Base-by-base conservation (phyloP, 306 rosid genomes). In the Nissolia schottii region DNA sequence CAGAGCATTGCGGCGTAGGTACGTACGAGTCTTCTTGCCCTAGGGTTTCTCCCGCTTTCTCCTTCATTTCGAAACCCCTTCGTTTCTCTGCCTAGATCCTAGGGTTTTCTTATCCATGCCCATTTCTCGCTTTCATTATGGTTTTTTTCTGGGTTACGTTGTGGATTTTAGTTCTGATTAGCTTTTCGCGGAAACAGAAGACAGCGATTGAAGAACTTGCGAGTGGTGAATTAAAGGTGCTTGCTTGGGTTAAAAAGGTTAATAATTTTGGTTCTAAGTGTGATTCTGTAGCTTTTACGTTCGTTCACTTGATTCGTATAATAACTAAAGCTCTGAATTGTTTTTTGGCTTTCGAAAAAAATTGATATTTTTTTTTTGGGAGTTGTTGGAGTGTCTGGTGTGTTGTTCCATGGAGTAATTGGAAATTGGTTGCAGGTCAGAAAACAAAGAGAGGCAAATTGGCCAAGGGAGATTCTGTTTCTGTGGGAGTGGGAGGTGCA, bases 351-450 rank as follows among this genome's bases (percentile, higher is more conserved):
- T n/a, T n/a, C n/a, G n/a, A n/a, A n/a, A n/a, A n/a, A n/a, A n/a
- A n/a, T n/a, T n/a, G n/a, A n/a, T n/a, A n/a, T 34, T 16, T n/a
- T 53, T 76, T 67, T 64, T 11, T 19, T 6, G 63, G 45, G 70
- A 23, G 43, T 10, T 23, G n/a, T 27, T 1, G n/a, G 18, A 34
- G 15, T 51, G 41, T 37, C 16, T 23, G 22, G 23, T 38, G 16
- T 45, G 31, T 54, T 64, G 49, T n/a, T 70, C 46, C 22, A 12
- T 51, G 38, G 31, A 12, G 31, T 70, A 34, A 43, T 70, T 70
- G 63, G 77, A 62, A 64, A 16, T 77, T 70, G 46, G 27, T 70
- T 43, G 71, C 84, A 90, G 93, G 80, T 54, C 28, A 48, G n/a
- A 79, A 78, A 49, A 2, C 71, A 7, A 75, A 61, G 65, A 82